Evolutionary conservation across 805 yeast genomes (phyloP).

Genomic region (Suhomyces canberraensis): DNA sequence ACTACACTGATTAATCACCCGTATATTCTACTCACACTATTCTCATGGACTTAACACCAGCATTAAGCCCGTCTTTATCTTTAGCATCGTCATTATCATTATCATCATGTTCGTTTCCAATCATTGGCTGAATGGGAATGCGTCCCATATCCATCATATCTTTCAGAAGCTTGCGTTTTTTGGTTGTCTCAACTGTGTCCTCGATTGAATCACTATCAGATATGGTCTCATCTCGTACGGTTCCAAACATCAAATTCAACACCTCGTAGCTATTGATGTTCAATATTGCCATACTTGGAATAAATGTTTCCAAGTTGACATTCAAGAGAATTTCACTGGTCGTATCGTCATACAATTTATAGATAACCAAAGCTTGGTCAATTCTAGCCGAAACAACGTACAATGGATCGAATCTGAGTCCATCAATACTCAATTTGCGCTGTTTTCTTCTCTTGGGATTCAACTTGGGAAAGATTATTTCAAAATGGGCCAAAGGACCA

Average conservation of each 20-base stretch:
- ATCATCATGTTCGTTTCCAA: not conserved
- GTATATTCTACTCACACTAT: not conserved
- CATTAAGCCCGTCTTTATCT: not conserved
- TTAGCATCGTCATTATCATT: not conserved
- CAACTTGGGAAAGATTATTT: conserved; percentile 12
- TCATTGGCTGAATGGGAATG: not conserved
- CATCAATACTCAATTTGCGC: conserved; percentile 1
- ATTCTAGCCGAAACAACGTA: conserved; percentile 21
- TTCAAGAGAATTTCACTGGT: conserved; percentile 14
- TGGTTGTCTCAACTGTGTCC: not conserved
- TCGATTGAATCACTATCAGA: conserved; percentile 1
- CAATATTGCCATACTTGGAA: conserved; percentile 11
- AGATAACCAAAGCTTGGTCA: conserved; percentile 19
- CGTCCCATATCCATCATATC: not conserved
- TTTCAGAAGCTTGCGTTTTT: not conserved
- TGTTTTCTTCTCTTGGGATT: conserved; percentile 5
- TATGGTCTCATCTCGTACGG: not conserved
- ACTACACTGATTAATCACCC: too few relatives aligned
- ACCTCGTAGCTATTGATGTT: conserved; percentile 7
- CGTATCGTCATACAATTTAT: conserved; percentile 20
- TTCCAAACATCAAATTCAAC: conserved; percentile 9
- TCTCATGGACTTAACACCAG: conserved; percentile 1
- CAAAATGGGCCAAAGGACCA: conserved; percentile 18
- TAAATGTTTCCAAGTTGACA: conserved; percentile 12
- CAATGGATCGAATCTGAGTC: conserved; percentile 20